Evolutionary conservation across 2,329 filamentous ascomycete genomes (phyloP).

Genomic region (Exophiala calicioides): DNA sequence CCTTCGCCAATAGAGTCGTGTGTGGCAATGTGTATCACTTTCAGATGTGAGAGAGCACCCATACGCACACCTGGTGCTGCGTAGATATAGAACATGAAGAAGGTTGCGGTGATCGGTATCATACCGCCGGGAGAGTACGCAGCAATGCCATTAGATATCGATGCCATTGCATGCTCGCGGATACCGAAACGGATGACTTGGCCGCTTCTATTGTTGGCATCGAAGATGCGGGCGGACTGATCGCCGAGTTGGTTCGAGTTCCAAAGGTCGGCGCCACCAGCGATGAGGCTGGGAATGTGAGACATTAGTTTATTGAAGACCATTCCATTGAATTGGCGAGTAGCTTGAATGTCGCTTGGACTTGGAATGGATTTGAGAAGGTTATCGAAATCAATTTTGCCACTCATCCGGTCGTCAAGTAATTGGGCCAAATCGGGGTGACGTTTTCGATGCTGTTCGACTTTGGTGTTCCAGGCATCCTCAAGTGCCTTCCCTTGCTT

Average conservation of each 20-base stretch:
- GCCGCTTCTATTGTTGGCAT: slow-evolving; percentile 36
- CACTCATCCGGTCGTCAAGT: neutral
- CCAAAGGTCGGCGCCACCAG: slow-evolving; percentile 29
- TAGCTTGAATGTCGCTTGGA: slow-evolving; percentile 16
- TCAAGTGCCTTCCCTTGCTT: too few relatives aligned
- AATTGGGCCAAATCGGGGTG: neutral
- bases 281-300: slow-evolving; percentile 15
- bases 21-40: slow-evolving; percentile 59
- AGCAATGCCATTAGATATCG: slow-evolving; percentile 77
- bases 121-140: slow-evolving; percentile 57
- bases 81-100: slow-evolving; percentile 65
- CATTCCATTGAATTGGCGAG: slow-evolving; percentile 22
- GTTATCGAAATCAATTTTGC: slow-evolving; percentile 1
- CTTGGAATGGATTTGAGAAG: neutral
- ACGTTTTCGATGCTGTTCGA: neutral
- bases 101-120: slow-evolving; percentile 48
- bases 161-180: slow-evolving; percentile 65
- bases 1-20: slow-evolving; percentile 62
- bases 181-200: slow-evolving; percentile 60
- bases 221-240: slow-evolving; percentile 35
- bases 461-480: neutral
- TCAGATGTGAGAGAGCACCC: slow-evolving; percentile 57
- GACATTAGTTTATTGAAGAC: slow-evolving; percentile 21
- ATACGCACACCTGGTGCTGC: slow-evolving; percentile 60
- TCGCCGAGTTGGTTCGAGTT: slow-evolving; percentile 30